phyloP scores from a whole-genome alignment of 2,329 filamentous ascomycete species.

The Penicillium rolfsii region DNA sequence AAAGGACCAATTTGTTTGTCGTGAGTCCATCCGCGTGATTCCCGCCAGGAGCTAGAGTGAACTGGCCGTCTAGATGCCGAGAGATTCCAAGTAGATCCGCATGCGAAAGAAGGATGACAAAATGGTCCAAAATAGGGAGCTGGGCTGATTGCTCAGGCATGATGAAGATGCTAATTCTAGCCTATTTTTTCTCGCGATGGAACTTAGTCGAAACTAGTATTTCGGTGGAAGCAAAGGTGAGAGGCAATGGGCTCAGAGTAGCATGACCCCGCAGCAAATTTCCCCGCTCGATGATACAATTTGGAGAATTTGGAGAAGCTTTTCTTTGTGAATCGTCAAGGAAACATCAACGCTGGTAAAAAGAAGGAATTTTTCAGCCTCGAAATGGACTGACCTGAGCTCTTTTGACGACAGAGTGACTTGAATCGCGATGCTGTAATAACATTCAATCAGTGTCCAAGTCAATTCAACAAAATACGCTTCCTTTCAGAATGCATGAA shows the following conservation, averaged over 20 bases:
- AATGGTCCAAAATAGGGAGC: constrained; percentile 1
- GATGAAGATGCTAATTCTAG: neutral
- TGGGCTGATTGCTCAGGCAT: neutral
- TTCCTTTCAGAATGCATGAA: neutral
- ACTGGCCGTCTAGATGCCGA: constrained; percentile 11
- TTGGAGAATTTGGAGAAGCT: neutral
- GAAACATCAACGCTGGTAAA: neutral
- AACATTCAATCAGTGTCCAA: too few relatives aligned
- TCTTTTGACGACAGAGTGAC: neutral
- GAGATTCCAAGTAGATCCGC: constrained; percentile 2
- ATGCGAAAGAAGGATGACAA: constrained; percentile 1
- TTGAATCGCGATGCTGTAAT: neutral
- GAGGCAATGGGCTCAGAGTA: neutral
- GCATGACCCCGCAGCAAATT: neutral
- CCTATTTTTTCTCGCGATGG: neutral
- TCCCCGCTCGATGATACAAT: neutral
- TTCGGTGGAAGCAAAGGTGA: neutral
- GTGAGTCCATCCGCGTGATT: constrained; percentile 26
- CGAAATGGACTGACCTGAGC: neutral
- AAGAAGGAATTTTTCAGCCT: neutral
- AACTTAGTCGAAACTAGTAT: neutral
- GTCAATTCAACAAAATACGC: neutral
- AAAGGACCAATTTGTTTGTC: constrained; percentile 24
- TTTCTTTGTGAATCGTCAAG: neutral
- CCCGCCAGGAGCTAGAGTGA: constrained; percentile 23